Percentiles rank a stretch among this genome's conserved stretches.
These are phyloP conservation scores for Nyssa sinensis DNA, from an alignment of 148 eudicot genomes.

Conservation along the genomic window DNA sequence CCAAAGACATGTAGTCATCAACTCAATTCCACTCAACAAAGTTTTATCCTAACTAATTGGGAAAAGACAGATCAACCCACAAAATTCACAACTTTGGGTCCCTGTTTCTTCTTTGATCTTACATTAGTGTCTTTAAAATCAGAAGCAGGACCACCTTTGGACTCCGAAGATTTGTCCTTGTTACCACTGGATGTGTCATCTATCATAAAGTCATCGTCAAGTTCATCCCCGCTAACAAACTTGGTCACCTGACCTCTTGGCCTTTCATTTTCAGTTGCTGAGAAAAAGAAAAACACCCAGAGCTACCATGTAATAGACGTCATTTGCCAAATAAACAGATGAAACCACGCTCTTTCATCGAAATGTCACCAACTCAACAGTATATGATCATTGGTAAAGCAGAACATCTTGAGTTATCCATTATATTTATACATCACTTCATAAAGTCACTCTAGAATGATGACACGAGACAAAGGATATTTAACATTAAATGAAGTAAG, in stretches of 20 bases:
- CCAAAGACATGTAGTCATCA: neutral
- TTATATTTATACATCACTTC: neutral
- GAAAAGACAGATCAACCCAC: no score
- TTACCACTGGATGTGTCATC: constrained; percentile 22
- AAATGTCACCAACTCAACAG: neutral
- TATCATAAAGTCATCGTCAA: constrained; percentile 77
- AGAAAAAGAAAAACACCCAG: neutral
- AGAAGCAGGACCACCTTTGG: constrained; percentile 16
- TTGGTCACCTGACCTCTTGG: constrained; percentile 64
- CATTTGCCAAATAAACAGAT: neutral
- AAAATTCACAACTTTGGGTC: constrained; percentile 88
- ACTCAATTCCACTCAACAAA: no score
- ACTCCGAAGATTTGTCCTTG: constrained; percentile 20
- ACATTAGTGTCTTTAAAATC: constrained; percentile 24
- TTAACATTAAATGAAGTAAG: neutral
- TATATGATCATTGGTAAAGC: neutral
- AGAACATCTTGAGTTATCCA: neutral
- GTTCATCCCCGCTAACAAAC: constrained; percentile 87
- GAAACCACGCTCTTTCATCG: neutral
- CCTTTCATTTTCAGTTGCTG: constrained; percentile 29
- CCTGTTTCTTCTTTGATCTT: constrained; percentile 66
- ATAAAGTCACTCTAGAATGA: neutral
- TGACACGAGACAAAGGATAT: neutral
- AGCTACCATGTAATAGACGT: neutral
- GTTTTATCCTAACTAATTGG: no score